Conservation (phyloP, 75 land plant genomes). For the Gnetum montanum region DNA sequence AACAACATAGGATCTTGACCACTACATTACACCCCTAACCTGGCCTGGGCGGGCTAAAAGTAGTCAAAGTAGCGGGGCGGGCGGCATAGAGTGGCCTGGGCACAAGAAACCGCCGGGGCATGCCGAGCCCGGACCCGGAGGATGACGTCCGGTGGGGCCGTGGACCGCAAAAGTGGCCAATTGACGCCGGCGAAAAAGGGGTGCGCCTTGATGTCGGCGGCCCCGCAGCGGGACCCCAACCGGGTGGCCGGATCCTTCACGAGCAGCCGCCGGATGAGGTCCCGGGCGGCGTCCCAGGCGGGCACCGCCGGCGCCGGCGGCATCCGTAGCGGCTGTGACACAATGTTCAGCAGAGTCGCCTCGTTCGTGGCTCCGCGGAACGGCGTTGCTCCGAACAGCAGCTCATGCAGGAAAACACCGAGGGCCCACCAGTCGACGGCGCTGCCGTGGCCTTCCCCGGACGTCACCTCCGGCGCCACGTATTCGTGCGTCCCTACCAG, state of each 20-base stretch:
- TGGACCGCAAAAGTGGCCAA: slow-evolving; percentile 27
- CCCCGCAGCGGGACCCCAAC: slow-evolving; percentile 18
- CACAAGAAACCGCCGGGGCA: not conserved
- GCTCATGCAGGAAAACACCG: slow-evolving; percentile 61
- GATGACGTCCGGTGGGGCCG: slow-evolving; percentile 15
- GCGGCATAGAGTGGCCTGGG: no score
- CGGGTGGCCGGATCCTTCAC: slow-evolving; percentile 21
- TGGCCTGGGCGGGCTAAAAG: no score
- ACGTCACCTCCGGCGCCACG: slow-evolving; percentile 73
- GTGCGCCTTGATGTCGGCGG: slow-evolving; percentile 33
- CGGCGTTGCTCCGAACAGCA: slow-evolving; percentile 61
- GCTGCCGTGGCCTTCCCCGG: slow-evolving; percentile 59
- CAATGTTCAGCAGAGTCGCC: slow-evolving; percentile 49
- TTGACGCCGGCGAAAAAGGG: slow-evolving; percentile 28
- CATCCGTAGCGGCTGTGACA: slow-evolving; percentile 44
- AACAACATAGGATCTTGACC: no score
- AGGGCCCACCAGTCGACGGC: slow-evolving; percentile 80
- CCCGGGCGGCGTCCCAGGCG: slow-evolving; percentile 29
- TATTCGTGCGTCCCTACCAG: slow-evolving; percentile 93
- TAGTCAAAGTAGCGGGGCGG: no score
- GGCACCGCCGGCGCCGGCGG: slow-evolving; percentile 28
- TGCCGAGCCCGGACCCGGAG: not conserved
- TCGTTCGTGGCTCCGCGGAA: slow-evolving; percentile 52
- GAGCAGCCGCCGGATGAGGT: slow-evolving; percentile 26
- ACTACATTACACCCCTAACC: no score